Percentiles rank a stretch among this genome's conserved stretches.
phyloP scores from a whole-genome alignment of 164 flowering plant genomes.

The Liquidambar formosana region DNA sequence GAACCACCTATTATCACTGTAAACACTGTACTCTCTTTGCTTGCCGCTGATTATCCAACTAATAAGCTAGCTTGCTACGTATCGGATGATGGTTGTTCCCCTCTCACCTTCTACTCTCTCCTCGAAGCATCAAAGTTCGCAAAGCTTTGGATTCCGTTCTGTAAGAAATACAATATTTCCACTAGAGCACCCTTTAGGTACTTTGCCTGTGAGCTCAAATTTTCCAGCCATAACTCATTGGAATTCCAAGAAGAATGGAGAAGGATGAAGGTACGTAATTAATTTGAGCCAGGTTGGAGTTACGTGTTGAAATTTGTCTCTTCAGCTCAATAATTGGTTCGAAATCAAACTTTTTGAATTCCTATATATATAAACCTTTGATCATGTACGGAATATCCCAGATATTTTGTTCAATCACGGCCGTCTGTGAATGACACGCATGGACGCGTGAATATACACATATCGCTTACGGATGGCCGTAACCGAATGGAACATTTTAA shows the following conservation, averaged over 20 bases:
- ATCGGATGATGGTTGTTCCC: constrained; percentile 65
- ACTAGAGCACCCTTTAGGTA: constrained; percentile 65
- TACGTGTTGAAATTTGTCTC: too few species aligned
- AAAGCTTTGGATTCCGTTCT: constrained; percentile 66
- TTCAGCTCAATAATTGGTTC: too few species aligned
- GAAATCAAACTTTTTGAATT: too few species aligned
- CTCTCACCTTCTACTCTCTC: constrained; percentile 56
- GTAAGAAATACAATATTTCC: constrained; percentile 49
- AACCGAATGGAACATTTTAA: too few species aligned
- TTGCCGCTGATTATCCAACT: constrained; percentile 64
- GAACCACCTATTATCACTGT: constrained; percentile 65
- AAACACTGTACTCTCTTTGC: constrained; percentile 62
- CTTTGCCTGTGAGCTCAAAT: constrained; percentile 20
- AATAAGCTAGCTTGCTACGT: constrained; percentile 71
- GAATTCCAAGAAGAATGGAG: constrained; percentile 46
- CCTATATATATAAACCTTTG: too few species aligned
- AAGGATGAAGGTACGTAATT: constrained; percentile 56
- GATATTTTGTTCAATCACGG: too few species aligned
- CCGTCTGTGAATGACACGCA: too few species aligned
- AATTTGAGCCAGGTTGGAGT: too few species aligned
- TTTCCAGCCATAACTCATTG: background rate
- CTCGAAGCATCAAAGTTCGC: constrained; percentile 51
- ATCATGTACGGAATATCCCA: too few species aligned
- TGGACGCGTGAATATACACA: too few species aligned
- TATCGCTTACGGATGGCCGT: too few species aligned